These are phyloP conservation scores for Gaeumannomyces tritici DNA, from an alignment of 2,329 filamentous ascomycete species.

Conservation along the genomic window DNA sequence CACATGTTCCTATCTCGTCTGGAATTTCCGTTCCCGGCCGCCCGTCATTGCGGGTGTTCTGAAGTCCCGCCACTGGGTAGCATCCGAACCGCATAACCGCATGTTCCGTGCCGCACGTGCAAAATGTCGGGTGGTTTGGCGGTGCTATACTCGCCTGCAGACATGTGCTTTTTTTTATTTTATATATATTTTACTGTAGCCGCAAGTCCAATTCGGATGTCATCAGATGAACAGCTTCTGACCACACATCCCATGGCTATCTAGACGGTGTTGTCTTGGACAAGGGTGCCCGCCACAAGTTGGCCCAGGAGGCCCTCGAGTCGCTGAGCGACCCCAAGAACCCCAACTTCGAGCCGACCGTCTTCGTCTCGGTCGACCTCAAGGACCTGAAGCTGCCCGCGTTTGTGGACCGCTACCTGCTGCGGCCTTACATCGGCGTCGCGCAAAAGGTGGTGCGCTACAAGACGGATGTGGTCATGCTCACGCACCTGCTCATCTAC, in stretches of 20 bases:
- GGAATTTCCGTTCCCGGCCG: too few relatives aligned
- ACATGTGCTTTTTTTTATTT: background rate
- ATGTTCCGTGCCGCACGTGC: background rate
- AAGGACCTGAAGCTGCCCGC: constrained; percentile 23
- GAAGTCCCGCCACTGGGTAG: background rate
- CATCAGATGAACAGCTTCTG: constrained; percentile 1
- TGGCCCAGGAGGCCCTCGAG: constrained; percentile 24
- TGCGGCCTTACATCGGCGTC: constrained; percentile 49
- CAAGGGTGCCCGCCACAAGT: constrained; percentile 15
- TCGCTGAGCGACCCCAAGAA: constrained; percentile 30
- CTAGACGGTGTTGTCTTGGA: background rate
- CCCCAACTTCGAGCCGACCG: constrained; percentile 33
- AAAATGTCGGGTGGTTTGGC: background rate
- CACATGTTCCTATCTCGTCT: background rate
- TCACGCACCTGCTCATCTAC: constrained; percentile 68
- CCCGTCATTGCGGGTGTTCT: too few relatives aligned
- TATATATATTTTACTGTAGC: background rate
- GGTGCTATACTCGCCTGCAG: background rate
- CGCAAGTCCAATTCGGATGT: background rate
- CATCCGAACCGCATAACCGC: background rate
- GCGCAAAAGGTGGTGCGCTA: constrained; percentile 50
- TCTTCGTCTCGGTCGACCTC: constrained; percentile 32
- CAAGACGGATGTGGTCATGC: constrained; percentile 66
- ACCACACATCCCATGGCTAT: constrained; percentile 3
- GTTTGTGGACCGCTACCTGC: constrained; percentile 35